Conservation (phyloP, 176 grass and related monocot genomes). For the Leersia perrieri region DNA sequence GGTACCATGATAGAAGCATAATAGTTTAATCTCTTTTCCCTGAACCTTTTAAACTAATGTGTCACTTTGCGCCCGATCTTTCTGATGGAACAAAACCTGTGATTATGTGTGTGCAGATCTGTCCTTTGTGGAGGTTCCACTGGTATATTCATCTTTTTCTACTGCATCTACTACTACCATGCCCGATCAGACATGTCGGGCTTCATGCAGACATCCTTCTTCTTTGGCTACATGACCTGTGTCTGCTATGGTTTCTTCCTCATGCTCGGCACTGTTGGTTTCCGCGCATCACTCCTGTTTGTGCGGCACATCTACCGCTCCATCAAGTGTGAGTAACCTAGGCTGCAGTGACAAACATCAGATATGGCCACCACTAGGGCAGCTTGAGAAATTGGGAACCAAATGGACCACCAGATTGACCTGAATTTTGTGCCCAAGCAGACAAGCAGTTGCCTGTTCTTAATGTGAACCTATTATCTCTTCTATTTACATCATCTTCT, state of each 20-base stretch:
- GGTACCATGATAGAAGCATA: not conserved
- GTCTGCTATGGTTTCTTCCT: slow-evolving; percentile 97
- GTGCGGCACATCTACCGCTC: slow-evolving; percentile 91
- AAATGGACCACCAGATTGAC: not conserved
- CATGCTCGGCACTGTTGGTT: slow-evolving; percentile 83
- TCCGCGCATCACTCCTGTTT: slow-evolving; percentile 77
- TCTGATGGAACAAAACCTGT: not conserved
- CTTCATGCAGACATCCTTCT: slow-evolving; percentile 97
- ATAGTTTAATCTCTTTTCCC: not conserved
- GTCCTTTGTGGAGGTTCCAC: slow-evolving; percentile 90
- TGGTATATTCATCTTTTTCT: slow-evolving; percentile 84
- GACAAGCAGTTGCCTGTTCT: not conserved
- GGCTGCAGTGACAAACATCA: not conserved
- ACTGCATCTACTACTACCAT: slow-evolving; percentile 96
- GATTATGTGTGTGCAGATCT: slow-evolving; percentile 47
- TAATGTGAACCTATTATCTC: not conserved
- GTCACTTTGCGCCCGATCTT: not conserved
- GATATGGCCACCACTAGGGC: not conserved
- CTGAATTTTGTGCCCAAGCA: slow-evolving; percentile 18
- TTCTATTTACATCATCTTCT: not conserved
- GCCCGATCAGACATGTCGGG: slow-evolving; percentile 94
- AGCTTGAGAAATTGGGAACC: not conserved
- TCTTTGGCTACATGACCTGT: slow-evolving; percentile 98
- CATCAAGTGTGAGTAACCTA: slow-evolving; percentile 82
- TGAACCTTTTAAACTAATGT: not conserved